Evolutionary conservation across 495 filamentous ascomycete species (phyloP).

Genomic region (Jackrogersella multiformis): DNA sequence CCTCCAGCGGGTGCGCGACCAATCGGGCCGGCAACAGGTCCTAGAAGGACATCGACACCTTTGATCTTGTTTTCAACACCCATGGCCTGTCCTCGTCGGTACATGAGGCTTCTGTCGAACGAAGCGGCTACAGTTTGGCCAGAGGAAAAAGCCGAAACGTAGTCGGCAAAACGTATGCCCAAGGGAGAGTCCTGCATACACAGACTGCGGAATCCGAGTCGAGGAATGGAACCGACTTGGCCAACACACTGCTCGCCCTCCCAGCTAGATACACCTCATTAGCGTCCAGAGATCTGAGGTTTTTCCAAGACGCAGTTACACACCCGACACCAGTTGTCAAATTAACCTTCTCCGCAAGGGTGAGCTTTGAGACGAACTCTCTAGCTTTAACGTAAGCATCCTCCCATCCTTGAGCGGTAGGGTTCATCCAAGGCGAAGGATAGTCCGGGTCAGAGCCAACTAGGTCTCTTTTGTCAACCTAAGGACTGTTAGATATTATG

Average conservation of each 20-base stretch:
- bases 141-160: constrained; percentile 80
- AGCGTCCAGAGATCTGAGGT: constrained; percentile 19
- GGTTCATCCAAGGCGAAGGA: constrained; percentile 83
- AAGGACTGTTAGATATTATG: constrained; percentile 22
- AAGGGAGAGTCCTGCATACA: constrained; percentile 93
- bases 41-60: constrained; percentile 85
- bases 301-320: constrained; percentile 31
- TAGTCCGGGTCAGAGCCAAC: constrained; percentile 69
- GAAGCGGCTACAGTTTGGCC: constrained; percentile 86
- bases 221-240: constrained; percentile 72
- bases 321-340: constrained; percentile 86
- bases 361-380: constrained; percentile 83
- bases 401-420: constrained; percentile 75
- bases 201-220: constrained; percentile 80
- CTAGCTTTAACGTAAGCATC: constrained; percentile 80
- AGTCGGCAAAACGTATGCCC: constrained; percentile 80
- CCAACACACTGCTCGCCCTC: constrained; percentile 80
- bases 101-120: constrained; percentile 75
- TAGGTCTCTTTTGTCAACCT: constrained; percentile 39
- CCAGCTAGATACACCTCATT: constrained; percentile 66
- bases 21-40: constrained; percentile 88
- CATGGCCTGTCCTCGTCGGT: constrained; percentile 79
- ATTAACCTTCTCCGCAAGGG: constrained; percentile 90
- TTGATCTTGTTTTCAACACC: constrained; percentile 82
- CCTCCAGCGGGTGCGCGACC: constrained; percentile 79